Conservation (phyloP, 495 filamentous ascomycete genomes). For the Margaritispora aquatica region DNA sequence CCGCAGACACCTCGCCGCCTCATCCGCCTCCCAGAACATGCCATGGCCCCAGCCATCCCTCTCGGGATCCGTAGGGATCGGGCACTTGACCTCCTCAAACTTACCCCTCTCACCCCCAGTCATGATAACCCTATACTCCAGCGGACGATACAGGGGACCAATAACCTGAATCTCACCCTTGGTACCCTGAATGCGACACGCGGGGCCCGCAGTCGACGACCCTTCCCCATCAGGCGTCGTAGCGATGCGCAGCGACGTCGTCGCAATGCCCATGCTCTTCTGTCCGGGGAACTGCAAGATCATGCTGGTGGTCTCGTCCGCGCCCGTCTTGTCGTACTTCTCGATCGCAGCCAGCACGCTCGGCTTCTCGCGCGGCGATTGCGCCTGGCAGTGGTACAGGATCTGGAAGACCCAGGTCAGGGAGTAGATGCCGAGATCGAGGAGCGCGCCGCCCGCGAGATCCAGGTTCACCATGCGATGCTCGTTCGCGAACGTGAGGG, state of each 20-base stretch:
- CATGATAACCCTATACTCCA: constrained; percentile 51
- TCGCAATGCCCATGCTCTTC: constrained; percentile 67
- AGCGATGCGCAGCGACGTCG: constrained; percentile 63
- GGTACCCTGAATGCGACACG: constrained; percentile 78
- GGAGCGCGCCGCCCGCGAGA: constrained; percentile 75
- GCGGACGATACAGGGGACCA: constrained; percentile 66
- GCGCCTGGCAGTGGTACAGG: constrained; percentile 51
- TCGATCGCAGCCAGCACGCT: constrained; percentile 53
- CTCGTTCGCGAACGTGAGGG: constrained; percentile 40
- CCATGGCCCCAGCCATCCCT: constrained; percentile 58
- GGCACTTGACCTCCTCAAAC: constrained; percentile 53
- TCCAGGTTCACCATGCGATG: constrained; percentile 85
- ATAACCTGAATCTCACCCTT: constrained; percentile 82
- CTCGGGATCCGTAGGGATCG: constrained; percentile 50
- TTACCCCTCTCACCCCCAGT: constrained; percentile 22
- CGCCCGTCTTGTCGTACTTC: constrained; percentile 71
- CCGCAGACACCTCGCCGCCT: constrained; percentile 72
- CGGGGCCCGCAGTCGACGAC: constrained; percentile 56
- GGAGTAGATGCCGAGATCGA: constrained; percentile 85
- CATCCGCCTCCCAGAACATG: constrained; percentile 96
- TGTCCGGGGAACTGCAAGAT: constrained; percentile 68
- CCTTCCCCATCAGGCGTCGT: constrained; percentile 45
- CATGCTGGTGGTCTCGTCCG: constrained; percentile 76
- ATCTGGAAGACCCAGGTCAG: constrained; percentile 93
- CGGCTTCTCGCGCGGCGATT: constrained; percentile 41